Evolutionary conservation across 495 filamentous ascomycete genomes (phyloP), one percentile per base, ranked within the genome.

Genomic region (Podospora comata): DNA sequence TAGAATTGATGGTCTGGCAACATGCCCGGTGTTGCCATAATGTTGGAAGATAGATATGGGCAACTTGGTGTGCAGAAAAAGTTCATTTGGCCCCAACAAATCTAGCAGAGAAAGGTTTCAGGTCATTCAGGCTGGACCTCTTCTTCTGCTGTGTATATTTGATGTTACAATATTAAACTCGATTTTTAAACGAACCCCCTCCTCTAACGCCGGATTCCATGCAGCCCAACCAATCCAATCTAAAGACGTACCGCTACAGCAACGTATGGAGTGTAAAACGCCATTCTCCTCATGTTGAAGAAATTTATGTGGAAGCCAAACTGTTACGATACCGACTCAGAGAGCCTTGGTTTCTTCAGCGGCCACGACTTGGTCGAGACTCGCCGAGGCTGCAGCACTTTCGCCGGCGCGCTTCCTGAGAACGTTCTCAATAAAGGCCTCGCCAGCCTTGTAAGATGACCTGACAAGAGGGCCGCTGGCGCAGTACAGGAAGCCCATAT

Each of bases 341-440:
- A 70, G 3, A 20, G 75, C 58, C 57, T 68, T 68, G 39, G 44
- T 30, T 62, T 74, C 74, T 28, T 71, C 72, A 16, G 69, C 73
- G 7, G 69, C 74, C 28, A 74, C 58, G 2, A 70, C 71, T 23
- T 73, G 69, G 57, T 65, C 65, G 5, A 78, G 68, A 9, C 57
- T 64, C n/a, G 71, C 64, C 0, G 75, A 32, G 4, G 73, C 60
- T 48, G 69, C 64, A 23, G 66, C 73, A 64, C 77, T 84, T 67
- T 80, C 75, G 30, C 84, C 83, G 16, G 86, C 85, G 64, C 94
- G 85, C 87, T 97, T 97, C 84, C 91, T 91, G 56, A 99, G 80
- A 7, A 98, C 95, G 72, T 99, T 98, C 84, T 99, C 96, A 68
- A 99, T 98, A 79, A 99, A 99, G 0, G 92, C 93, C 81, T 99